phyloP scores from a whole-genome alignment of 768 basidiomycete species.

The Russula foetens region DNA sequence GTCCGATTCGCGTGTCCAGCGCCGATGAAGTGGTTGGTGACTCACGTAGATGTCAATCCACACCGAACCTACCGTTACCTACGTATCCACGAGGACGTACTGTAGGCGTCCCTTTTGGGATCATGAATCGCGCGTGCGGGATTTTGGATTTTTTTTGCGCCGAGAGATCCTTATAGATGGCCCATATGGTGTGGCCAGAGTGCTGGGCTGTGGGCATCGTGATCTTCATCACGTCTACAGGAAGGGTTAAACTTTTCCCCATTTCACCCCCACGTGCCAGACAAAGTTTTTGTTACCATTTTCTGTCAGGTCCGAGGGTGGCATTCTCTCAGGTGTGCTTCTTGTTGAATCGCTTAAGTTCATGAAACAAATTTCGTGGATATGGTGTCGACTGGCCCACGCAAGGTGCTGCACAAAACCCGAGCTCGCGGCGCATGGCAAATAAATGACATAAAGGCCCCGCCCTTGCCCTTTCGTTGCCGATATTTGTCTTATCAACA shows the following conservation, averaged over 20 bases:
- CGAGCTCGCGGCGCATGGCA: neutral
- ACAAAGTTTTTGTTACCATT: neutral
- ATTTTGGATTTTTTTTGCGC: neutral
- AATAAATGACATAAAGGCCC: too few species aligned
- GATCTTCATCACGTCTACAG: neutral
- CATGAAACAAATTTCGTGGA: neutral
- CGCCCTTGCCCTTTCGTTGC: too few species aligned
- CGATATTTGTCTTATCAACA: too few species aligned
- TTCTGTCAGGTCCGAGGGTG: neutral
- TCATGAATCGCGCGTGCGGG: neutral
- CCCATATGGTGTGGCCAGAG: neutral
- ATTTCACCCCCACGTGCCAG: neutral
- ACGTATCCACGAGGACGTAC: neutral
- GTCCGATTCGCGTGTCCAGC: constrained; percentile 22
- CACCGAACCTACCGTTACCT: neutral
- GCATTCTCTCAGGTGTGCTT: neutral
- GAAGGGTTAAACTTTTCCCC: neutral
- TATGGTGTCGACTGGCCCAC: neutral
- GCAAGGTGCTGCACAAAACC: neutral
- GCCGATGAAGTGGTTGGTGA: neutral
- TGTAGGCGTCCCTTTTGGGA: neutral
- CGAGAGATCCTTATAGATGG: neutral
- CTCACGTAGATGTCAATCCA: neutral
- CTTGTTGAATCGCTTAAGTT: neutral
- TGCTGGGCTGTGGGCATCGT: neutral